Evolutionary conservation across 1,284 basidiomycete species (phyloP).

Genomic region (Cryptococcus neoformans): DNA sequence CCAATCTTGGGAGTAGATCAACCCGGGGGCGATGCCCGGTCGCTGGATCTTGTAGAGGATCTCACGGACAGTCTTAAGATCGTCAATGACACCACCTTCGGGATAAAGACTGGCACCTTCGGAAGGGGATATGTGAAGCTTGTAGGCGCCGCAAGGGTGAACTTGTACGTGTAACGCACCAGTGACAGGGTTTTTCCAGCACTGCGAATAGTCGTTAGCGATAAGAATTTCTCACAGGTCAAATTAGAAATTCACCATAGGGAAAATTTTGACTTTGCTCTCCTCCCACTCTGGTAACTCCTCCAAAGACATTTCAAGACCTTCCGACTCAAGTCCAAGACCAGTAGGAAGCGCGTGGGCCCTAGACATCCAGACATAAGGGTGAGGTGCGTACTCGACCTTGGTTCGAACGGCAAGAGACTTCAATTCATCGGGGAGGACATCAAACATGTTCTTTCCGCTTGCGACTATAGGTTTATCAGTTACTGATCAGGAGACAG

Average conservation of each 20-base stretch:
- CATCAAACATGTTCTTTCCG: slow-evolving; percentile 80
- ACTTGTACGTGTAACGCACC: slow-evolving; percentile 73
- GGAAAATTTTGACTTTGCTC: slow-evolving; percentile 65
- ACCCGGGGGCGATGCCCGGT: slow-evolving; percentile 66
- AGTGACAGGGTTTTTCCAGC: slow-evolving; percentile 82
- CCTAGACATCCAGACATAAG: slow-evolving; percentile 82
- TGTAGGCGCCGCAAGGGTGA: slow-evolving; percentile 61
- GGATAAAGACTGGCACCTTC: slow-evolving; percentile 61
- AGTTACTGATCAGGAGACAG: neutral
- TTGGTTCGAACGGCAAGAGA: slow-evolving; percentile 72
- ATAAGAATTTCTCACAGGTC: neutral
- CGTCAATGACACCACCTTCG: slow-evolving; percentile 66
- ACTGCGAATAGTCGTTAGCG: slow-evolving; percentile 45
- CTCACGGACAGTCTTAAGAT: slow-evolving; percentile 65
- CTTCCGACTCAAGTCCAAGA: slow-evolving; percentile 72
- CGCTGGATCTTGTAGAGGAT: slow-evolving; percentile 74
- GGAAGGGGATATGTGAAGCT: slow-evolving; percentile 60
- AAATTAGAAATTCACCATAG: slow-evolving; percentile 56
- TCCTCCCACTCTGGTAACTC: slow-evolving; percentile 73
- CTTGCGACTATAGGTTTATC: slow-evolving; percentile 49
- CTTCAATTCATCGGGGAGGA: slow-evolving; percentile 69
- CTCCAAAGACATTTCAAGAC: slow-evolving; percentile 61
- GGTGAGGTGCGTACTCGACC: slow-evolving; percentile 68
- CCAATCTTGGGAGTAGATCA: slow-evolving; percentile 57
- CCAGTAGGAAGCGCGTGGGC: slow-evolving; percentile 68